Evolutionary conservation across 805 yeast genomes (phyloP).

Genomic region (Hanseniaspora clermontiae): DNA sequence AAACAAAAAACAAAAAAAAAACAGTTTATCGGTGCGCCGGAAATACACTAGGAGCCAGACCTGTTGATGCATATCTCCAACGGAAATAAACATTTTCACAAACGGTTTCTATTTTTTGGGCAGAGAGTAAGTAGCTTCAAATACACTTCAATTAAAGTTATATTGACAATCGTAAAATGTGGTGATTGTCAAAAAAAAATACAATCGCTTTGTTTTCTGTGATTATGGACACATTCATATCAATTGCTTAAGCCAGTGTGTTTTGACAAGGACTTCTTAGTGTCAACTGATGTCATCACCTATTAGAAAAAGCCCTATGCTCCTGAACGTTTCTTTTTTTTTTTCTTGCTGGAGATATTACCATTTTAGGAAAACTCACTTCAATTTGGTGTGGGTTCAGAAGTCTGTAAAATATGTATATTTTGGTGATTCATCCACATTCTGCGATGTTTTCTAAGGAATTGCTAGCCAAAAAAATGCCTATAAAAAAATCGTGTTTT

Average conservation of each 20-base stretch:
- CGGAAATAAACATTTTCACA: background rate
- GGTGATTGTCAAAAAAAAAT: no score
- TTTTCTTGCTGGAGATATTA: background rate
- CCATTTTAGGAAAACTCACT: background rate
- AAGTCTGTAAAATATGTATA: no score
- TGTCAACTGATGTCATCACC: no score
- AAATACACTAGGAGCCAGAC: background rate
- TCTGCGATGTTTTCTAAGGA: background rate
- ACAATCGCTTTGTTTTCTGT: no score
- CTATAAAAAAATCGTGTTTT: background rate
- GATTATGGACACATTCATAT: no score
- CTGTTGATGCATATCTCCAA: background rate
- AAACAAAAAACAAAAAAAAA: no score
- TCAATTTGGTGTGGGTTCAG: background rate
- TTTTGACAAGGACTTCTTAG: no score
- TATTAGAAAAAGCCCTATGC: background rate
- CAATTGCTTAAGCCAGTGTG: no score
- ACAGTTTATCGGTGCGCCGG: background rate
- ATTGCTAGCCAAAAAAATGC: background rate
- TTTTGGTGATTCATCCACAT: background rate
- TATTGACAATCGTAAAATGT: no score
- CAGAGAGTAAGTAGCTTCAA: background rate
- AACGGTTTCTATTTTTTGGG: background rate
- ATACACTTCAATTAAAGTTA: no score
- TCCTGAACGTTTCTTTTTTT: background rate